Evolutionary conservation across 2,329 filamentous ascomycete genomes (phyloP).

Genomic region (Diplodia mutila): DNA sequence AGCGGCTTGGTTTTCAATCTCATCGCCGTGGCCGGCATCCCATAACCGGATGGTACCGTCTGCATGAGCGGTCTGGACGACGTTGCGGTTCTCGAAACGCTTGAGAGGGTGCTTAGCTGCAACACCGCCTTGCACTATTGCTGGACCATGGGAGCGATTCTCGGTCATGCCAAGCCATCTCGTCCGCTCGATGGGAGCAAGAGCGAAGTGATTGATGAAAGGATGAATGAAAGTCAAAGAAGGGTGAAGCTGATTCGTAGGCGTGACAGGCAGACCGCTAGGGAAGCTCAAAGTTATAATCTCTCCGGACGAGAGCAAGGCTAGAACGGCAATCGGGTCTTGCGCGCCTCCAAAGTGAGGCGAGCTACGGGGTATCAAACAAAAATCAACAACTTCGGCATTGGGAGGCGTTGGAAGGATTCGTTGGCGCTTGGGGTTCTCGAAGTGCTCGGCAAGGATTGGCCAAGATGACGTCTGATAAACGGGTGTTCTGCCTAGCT

Average conservation of each 20-base stretch:
- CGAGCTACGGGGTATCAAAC: slow-evolving; percentile 77
- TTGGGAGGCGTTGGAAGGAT: slow-evolving; percentile 76
- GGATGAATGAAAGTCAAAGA: slow-evolving; percentile 89
- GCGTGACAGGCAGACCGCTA: slow-evolving; percentile 84
- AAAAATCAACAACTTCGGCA: slow-evolving; percentile 77
- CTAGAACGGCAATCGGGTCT: slow-evolving; percentile 85
- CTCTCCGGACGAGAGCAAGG: slow-evolving; percentile 82
- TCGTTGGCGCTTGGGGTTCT: slow-evolving; percentile 71
- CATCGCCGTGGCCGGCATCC: slow-evolving; percentile 89
- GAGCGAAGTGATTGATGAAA: slow-evolving; percentile 73
- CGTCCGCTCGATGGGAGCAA: slow-evolving; percentile 75
- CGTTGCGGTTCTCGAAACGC: slow-evolving; percentile 79
- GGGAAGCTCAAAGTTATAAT: slow-evolving; percentile 89
- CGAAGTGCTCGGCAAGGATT: slow-evolving; percentile 75
- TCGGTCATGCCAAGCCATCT: slow-evolving; percentile 93
- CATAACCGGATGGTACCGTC: slow-evolving; percentile 91
- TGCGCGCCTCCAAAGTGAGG: slow-evolving; percentile 87
- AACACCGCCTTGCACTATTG: slow-evolving; percentile 77
- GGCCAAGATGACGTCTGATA: slow-evolving; percentile 94
- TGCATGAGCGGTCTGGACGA: slow-evolving; percentile 84
- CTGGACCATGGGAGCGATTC: slow-evolving; percentile 75
- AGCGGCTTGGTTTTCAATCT: slow-evolving; percentile 82
- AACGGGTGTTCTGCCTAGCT: slow-evolving; percentile 84
- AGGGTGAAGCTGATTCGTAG: slow-evolving; percentile 89
- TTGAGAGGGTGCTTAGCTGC: slow-evolving; percentile 71